A percentile compares a stretch with the other conserved stretches of the same genome.
Evolutionary conservation across 1,139 yeast genomes (phyloP).

Genomic region (Taphrina wiesneri): DNA sequence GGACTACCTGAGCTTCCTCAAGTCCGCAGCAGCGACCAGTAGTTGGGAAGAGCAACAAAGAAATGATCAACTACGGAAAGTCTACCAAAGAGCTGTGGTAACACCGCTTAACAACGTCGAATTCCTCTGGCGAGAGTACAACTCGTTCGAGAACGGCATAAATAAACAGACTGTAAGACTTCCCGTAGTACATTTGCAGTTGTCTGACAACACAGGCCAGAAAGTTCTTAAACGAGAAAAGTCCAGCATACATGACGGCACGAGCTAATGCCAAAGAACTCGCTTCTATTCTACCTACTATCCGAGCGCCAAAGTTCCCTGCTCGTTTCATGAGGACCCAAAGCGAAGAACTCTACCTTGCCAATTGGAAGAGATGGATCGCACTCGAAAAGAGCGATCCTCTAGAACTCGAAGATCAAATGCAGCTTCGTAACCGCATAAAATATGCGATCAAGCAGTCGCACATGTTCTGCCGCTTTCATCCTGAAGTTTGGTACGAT

Average conservation of each 20-base stretch:
- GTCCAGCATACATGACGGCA: constrained; percentile 87
- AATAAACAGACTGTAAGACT: constrained; percentile 57
- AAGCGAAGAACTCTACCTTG: constrained; percentile 50
- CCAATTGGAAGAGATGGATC: constrained; percentile 73
- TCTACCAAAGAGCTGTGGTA: constrained; percentile 67
- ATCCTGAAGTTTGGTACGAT: constrained; percentile 84
- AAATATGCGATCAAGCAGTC: constrained; percentile 75
- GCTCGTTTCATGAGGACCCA: constrained; percentile 48
- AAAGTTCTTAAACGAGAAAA: constrained; percentile 77
- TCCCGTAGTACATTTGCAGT: neutral
- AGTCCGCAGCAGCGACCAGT: constrained; percentile 67
- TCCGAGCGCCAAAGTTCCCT: constrained; percentile 49
- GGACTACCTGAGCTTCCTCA: constrained; percentile 78
- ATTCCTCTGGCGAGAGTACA: constrained; percentile 75
- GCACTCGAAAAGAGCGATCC: constrained; percentile 75
- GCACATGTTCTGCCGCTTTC: constrained; percentile 64
- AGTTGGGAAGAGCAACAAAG: constrained; percentile 88
- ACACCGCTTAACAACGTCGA: constrained; percentile 77
- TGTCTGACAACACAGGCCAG: constrained; percentile 53
- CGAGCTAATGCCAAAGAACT: constrained; percentile 77
- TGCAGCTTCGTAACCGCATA: constrained; percentile 54
- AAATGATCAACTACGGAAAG: constrained; percentile 71
- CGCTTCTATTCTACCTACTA: constrained; percentile 56
- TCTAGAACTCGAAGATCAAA: constrained; percentile 56
- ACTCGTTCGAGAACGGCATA: constrained; percentile 76